Evolutionary conservation across 2,329 filamentous ascomycete species (phyloP).

Genomic region (Colletotrichum destructivum): DNA sequence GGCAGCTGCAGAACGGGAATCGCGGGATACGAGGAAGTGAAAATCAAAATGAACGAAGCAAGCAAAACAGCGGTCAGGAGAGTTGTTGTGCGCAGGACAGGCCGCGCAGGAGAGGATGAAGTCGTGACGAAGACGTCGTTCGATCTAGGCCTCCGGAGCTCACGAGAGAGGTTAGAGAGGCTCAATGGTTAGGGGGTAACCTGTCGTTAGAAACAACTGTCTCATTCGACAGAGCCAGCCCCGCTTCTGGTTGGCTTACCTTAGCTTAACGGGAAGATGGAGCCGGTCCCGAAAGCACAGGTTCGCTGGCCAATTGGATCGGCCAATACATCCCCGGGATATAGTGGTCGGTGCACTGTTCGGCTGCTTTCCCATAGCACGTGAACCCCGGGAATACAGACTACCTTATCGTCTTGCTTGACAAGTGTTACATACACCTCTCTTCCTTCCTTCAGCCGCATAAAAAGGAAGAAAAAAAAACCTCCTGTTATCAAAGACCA

Average conservation of each 20-base stretch:
- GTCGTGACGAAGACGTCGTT: slow-evolving; percentile 25
- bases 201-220: slow-evolving; percentile 26
- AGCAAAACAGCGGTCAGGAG: slow-evolving; percentile 18
- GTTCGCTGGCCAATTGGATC: slow-evolving; percentile 24
- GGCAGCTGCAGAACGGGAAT: slow-evolving; percentile 6
- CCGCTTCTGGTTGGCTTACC: slow-evolving; percentile 1
- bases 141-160: slow-evolving; percentile 1
- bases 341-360: not conserved
- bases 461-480: not conserved
- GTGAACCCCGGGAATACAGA: not conserved
- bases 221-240: slow-evolving; percentile 25
- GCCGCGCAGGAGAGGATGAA: not conserved
- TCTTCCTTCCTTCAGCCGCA: not conserved
- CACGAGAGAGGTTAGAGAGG: slow-evolving; percentile 15
- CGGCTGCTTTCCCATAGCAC: not conserved
- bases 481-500: not conserved
- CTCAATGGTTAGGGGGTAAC: slow-evolving; percentile 24
- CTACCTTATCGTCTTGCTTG: not conserved
- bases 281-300: slow-evolving; percentile 24
- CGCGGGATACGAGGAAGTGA: not conserved
- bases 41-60: slow-evolving; percentile 12
- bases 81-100: slow-evolving; percentile 1
- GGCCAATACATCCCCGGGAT: not conserved
- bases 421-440: not conserved
- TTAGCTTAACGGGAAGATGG: slow-evolving; percentile 30